Evolutionary conservation across 169 alveolate genomes (phyloP).

Genomic region (Plasmodium billcollinsi): DNA sequence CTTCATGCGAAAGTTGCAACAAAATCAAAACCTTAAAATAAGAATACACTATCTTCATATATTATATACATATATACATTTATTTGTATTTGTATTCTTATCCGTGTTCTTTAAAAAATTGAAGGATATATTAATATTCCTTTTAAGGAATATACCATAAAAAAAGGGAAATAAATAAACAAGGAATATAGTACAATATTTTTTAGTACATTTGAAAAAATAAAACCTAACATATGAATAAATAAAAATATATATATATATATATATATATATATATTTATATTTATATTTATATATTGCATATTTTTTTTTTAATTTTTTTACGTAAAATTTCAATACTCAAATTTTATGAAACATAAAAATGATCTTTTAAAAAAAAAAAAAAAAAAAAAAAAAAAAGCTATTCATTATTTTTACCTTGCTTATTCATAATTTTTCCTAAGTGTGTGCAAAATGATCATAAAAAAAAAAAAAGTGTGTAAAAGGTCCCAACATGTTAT

Average conservation of each 20-base stretch:
- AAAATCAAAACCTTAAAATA: too few species aligned
- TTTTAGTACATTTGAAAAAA: background rate
- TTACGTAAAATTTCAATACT: too few species aligned
- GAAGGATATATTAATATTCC: background rate
- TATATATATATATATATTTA: background rate
- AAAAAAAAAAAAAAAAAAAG: background rate
- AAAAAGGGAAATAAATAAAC: background rate
- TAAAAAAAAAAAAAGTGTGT: constrained; percentile 5
- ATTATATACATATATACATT: too few species aligned
- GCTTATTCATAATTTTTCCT: background rate
- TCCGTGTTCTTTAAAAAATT: background rate
- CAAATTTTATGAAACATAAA: too few species aligned
- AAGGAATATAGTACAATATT: background rate
- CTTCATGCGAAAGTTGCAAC: too few species aligned
- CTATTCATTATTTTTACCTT: background rate
- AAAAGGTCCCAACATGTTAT: background rate
- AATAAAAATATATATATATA: background rate
- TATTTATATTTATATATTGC: background rate
- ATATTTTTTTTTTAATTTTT: too few species aligned
- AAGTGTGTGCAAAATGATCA: constrained; percentile 1
- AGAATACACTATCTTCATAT: too few species aligned
- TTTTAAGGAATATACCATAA: background rate
- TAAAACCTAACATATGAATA: background rate
- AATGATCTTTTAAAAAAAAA: too few species aligned
- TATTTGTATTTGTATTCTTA: too few species aligned